Evolutionary conservation across 2,329 filamentous ascomycete genomes (phyloP), one percentile per base, ranked within the genome.

Genomic region (Penicillium frequentans): DNA sequence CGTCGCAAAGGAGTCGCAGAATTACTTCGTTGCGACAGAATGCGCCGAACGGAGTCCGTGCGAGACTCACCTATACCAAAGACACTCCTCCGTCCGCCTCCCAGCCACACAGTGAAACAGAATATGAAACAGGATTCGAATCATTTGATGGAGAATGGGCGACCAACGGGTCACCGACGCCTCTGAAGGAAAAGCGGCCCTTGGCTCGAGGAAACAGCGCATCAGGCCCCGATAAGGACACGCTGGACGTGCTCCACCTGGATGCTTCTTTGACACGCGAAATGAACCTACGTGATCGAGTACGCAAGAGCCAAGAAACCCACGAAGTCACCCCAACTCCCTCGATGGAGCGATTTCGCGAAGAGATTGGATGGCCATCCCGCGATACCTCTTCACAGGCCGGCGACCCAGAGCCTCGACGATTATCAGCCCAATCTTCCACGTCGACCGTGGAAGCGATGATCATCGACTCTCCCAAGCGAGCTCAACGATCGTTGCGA

Each of bases 141-240:
- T 77, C 77, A 54, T 86, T 85, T 69, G 85, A 88, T 66, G 84
- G 84, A 43, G 81, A 84, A 68, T 88, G 84, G 84, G 76, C 56
- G 35, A 42, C 39, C 14, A 62, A 64, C 27, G 58, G 39, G 21
- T 64, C 60, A 26, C 62, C 62, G 21, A 64, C 59, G 39, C 51
- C 60, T 35, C 49, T 55, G 21, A 52, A 43, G 8, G 57, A 55
- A 44, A 63, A 61, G 31, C 50, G 46, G 29, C 49, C 44, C 4
- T 49, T 49, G 42, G 47, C 52, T 14, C 52, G 52, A 48, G 19
- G 31, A 29, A 54, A 29, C 26, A 39, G 29, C 29, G 35, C 54
- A 23, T n/a, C 51, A 27, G 33, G 23, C 1, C 3, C 52, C 5
- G 50, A 45, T 14, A 47, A 42, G 10, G 52, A 59, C 49, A 50